A percentile compares a stretch with the other conserved stretches of the same genome.
Conservation (phyloP, 768 basidiomycete species). For the Rhizopogon sp. region DNA sequence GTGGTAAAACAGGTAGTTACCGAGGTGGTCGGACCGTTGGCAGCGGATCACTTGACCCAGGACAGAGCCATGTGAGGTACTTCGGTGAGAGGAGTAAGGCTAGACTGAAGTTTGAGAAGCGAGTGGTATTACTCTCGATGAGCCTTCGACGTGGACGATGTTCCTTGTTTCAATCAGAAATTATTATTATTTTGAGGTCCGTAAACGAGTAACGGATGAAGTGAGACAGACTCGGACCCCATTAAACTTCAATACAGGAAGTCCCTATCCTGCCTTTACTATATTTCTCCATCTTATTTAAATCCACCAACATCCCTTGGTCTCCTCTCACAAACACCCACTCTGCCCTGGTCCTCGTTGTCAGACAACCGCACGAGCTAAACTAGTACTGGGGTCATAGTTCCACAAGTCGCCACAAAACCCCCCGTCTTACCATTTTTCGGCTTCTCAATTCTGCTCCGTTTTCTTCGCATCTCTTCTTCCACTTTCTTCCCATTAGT, state of each 20-base stretch:
- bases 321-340: too few relatives aligned
- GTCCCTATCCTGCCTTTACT: neutral
- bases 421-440: conserved; percentile 11
- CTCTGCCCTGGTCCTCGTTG: too few relatives aligned
- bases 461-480: conserved; percentile 8
- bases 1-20: neutral
- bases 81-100: conserved; percentile 9
- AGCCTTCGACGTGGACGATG: conserved; percentile 6
- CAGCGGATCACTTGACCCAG: conserved; percentile 20
- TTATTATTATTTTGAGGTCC: conserved; percentile 1
- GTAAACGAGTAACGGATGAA: conserved; percentile 11
- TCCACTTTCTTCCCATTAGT: conserved; percentile 7
- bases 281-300: conserved; percentile 17
- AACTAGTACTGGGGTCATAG: conserved; percentile 8
- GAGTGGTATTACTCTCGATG: conserved; percentile 16
- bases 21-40: conserved; percentile 11
- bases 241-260: conserved; percentile 6
- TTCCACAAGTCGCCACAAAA: conserved; percentile 15
- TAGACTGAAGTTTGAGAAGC: conserved; percentile 21
- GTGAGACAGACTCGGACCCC: conserved; percentile 20
- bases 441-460: conserved; percentile 12
- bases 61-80: neutral
- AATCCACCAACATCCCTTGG: neutral
- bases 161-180: conserved; percentile 10
- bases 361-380: too few relatives aligned